These are phyloP conservation scores for Polyporus arcularius DNA, from an alignment of 768 basidiomycete species.

Conservation along the genomic window DNA sequence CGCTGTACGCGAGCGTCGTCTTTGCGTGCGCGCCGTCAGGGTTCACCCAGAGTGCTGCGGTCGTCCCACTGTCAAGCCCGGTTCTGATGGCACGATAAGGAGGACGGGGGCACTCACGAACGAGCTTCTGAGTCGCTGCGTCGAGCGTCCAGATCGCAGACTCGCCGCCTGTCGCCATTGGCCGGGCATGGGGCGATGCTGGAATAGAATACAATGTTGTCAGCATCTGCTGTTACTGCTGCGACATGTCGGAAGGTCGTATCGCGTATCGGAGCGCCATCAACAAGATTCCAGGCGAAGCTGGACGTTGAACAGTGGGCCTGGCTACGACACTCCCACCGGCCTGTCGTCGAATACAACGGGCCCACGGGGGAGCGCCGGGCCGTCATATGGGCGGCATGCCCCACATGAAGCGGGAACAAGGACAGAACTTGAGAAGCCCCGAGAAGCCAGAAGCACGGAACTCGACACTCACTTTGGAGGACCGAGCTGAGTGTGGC, in stretches of 20 bases:
- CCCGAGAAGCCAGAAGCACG: not conserved
- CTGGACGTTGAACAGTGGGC: not conserved
- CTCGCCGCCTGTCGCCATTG: slow-evolving; percentile 31
- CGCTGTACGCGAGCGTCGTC: slow-evolving; percentile 43
- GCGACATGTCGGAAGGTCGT: slow-evolving; percentile 34
- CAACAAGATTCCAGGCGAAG: not conserved
- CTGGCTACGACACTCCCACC: too few relatives aligned
- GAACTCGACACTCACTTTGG: not conserved
- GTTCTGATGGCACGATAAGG: not conserved
- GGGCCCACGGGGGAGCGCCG: too few relatives aligned
- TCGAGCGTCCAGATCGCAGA: slow-evolving; percentile 51
- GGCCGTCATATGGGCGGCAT: too few relatives aligned
- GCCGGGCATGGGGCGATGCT: slow-evolving; percentile 32
- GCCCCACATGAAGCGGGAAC: not conserved
- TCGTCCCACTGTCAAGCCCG: not conserved
- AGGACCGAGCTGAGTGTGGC: not conserved
- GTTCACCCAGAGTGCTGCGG: slow-evolving; percentile 48
- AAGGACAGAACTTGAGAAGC: not conserved
- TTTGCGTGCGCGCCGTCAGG: slow-evolving; percentile 40
- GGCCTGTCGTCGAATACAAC: too few relatives aligned
- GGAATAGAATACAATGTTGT: slow-evolving; percentile 28
- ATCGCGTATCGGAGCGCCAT: not conserved
- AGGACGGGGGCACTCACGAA: slow-evolving; percentile 32
- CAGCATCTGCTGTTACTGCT: not conserved
- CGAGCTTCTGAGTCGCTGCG: slow-evolving; percentile 38